Percentiles rank a stretch among this genome's conserved stretches.
These are phyloP conservation scores for Auricularia auricula-judae DNA, from an alignment of 768 basidiomycete genomes.

Conservation along the genomic window DNA sequence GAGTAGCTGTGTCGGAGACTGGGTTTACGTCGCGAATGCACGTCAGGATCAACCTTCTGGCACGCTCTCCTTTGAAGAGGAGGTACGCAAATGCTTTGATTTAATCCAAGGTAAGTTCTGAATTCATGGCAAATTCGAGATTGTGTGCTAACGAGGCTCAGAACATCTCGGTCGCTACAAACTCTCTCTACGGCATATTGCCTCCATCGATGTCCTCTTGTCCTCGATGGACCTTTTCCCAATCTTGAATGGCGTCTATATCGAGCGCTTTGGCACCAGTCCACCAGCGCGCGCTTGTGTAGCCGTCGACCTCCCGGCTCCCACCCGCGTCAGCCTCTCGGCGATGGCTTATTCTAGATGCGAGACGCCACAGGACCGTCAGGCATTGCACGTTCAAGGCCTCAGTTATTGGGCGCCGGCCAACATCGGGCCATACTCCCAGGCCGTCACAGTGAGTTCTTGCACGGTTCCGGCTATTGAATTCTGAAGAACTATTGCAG, in stretches of 20 bases:
- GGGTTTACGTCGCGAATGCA: constrained; percentile 61
- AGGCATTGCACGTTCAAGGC: constrained; percentile 86
- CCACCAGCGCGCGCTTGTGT: constrained; percentile 96
- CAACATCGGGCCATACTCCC: constrained; percentile 97
- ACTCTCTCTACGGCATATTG: constrained; percentile 45
- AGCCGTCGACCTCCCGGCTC: constrained; percentile 54
- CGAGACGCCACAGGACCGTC: constrained; percentile 30
- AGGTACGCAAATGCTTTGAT: constrained; percentile 60
- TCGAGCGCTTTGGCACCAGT: constrained; percentile 74
- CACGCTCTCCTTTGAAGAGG: constrained; percentile 49
- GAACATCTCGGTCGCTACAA: constrained; percentile 39
- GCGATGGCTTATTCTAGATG: constrained; percentile 56
- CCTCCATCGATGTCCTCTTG: constrained; percentile 75
- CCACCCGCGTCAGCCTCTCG: constrained; percentile 56
- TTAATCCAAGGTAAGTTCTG: constrained; percentile 43
- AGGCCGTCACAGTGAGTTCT: constrained; percentile 65
- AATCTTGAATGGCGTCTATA: constrained; percentile 66
- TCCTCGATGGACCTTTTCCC: constrained; percentile 75
- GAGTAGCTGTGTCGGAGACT: constrained; percentile 31
- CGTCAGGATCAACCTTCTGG: constrained; percentile 14
- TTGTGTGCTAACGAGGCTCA: constrained; percentile 15
- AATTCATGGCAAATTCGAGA: background rate
- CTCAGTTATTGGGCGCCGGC: constrained; percentile 99
- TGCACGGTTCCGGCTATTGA: background rate
- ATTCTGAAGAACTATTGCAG: constrained; percentile 26